Conservation (phyloP, 108 stramenopile species). For the Pinguiococcus pyrenoidosus region DNA sequence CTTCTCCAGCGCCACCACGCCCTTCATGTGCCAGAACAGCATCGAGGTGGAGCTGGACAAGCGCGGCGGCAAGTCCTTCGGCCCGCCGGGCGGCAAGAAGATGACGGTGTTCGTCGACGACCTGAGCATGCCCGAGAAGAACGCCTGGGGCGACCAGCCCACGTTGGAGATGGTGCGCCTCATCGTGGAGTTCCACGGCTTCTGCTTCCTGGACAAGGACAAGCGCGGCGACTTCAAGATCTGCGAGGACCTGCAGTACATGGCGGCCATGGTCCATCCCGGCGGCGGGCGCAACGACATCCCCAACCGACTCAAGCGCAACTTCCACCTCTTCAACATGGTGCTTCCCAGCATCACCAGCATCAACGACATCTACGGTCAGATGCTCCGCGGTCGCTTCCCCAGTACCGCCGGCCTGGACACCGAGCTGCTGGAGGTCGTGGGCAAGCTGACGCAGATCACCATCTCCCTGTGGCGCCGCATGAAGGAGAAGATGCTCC, state of each 20-base stretch:
- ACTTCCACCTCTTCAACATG: constrained; percentile 77
- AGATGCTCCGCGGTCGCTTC: constrained; percentile 67
- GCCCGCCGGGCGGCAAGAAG: constrained; percentile 70
- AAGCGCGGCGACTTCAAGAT: constrained; percentile 76
- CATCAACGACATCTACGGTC: constrained; percentile 81
- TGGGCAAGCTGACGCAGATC: constrained; percentile 53
- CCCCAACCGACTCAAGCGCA: constrained; percentile 73
- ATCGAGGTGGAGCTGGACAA: constrained; percentile 79
- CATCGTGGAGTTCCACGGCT: constrained; percentile 61
- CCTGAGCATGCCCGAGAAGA: constrained; percentile 67
- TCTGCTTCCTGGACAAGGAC: constrained; percentile 80
- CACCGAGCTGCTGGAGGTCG: constrained; percentile 35
- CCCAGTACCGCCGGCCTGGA: constrained; percentile 40
- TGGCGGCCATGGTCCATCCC: constrained; percentile 77
- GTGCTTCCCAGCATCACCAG: constrained; percentile 68
- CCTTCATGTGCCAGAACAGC: constrained; percentile 66
- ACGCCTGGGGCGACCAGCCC: constrained; percentile 81
- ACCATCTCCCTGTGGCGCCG: constrained; percentile 62
- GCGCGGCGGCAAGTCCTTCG: constrained; percentile 73
- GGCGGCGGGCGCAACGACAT: constrained; percentile 79
- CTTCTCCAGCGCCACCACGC: constrained; percentile 73
- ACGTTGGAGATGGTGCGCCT: constrained; percentile 69
- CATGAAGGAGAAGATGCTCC: constrained; percentile 72
- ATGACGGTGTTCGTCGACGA: constrained; percentile 88
- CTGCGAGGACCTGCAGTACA: constrained; percentile 66